A percentile compares a stretch with the other conserved stretches of the same genome.
Evolutionary conservation across 495 filamentous ascomycete genomes (phyloP).

Genomic region (Tuber indicum): DNA sequence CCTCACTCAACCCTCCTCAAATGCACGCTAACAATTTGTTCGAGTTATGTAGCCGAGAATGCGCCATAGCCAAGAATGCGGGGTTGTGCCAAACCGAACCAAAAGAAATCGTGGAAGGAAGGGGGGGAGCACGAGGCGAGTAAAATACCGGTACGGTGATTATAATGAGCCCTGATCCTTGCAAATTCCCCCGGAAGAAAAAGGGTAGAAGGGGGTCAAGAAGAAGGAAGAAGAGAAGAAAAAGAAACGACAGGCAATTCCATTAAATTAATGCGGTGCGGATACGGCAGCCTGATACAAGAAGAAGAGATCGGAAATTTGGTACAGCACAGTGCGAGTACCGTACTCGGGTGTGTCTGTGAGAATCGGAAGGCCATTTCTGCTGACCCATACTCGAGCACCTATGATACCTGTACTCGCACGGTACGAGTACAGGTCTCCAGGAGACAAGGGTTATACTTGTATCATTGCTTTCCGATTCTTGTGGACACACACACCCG

Average conservation of each 20-base stretch:
- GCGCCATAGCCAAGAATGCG: neutral
- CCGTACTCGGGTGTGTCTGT: too few relatives aligned
- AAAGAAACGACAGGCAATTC: neutral
- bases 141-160: neutral
- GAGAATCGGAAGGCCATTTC: too few relatives aligned
- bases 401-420: too few relatives aligned
- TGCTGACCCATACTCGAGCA: too few relatives aligned
- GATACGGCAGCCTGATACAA: neutral
- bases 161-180: neutral
- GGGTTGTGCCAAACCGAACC: constrained; percentile 1
- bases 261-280: neutral
- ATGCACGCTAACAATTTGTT: neutral
- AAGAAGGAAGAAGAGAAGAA: neutral
- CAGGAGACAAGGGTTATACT: too few relatives aligned
- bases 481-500: too few relatives aligned
- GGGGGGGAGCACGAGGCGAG: neutral
- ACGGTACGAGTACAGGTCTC: too few relatives aligned
- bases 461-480: too few relatives aligned
- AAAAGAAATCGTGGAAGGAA: neutral
- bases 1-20: neutral
- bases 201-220: neutral
- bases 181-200: neutral
- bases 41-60: neutral
- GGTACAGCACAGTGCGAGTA: neutral
- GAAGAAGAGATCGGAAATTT: neutral